phyloP scores from a whole-genome alignment of 2,329 filamentous ascomycete genomes.

The Shiraia sp. region DNA sequence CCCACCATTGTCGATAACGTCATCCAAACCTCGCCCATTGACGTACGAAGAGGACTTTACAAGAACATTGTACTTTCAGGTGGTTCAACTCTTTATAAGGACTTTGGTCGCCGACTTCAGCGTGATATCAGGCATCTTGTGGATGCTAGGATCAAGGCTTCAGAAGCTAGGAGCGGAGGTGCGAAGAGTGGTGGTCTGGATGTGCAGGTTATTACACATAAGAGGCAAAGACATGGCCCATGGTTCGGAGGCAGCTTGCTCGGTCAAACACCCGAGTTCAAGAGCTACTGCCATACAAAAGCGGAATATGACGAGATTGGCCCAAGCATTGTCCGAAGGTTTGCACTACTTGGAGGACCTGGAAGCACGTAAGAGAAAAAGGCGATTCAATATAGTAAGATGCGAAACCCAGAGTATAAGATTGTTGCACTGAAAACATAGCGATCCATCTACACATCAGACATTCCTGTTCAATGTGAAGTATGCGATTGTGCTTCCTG shows the following conservation, averaged over 20 bases:
- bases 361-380: constrained; percentile 66
- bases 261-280: constrained; percentile 96
- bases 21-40: constrained; percentile 96
- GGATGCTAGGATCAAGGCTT: constrained; percentile 88
- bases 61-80: constrained; percentile 99
- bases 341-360: constrained; percentile 89
- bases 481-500: no score
- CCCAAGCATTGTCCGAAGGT: constrained; percentile 91
- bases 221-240: constrained; percentile 93
- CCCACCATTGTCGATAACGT: constrained; percentile 94
- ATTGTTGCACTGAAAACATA: constrained; percentile 18
- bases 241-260: constrained; percentile 98
- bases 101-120: constrained; percentile 94
- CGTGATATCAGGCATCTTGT: constrained; percentile 96
- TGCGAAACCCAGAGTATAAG: constrained; percentile 4
- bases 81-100: constrained; percentile 96
- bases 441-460: no score
- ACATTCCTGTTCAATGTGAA: no score
- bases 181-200: constrained; percentile 93
- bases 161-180: constrained; percentile 87
- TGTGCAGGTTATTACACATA: constrained; percentile 96
- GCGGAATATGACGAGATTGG: constrained; percentile 86
- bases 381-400: no score
- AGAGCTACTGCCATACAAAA: constrained; percentile 92
- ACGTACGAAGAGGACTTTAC: constrained; percentile 94